phyloP scores from a whole-genome alignment of 257 asterid genomes.

The Solanum etuberosum region DNA sequence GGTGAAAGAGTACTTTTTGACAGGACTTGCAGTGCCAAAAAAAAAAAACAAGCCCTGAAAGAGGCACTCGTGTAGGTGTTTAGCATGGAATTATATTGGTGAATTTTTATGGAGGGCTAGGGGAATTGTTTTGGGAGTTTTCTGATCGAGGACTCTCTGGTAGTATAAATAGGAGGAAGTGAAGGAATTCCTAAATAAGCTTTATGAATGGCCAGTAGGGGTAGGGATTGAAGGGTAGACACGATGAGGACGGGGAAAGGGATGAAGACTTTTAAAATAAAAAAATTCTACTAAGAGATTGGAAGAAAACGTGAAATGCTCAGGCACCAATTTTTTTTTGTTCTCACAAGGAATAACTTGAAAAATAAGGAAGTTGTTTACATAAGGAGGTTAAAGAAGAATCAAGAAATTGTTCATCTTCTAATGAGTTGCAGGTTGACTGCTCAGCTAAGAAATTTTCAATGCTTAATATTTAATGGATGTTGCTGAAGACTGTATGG shows the following conservation, averaged over 20 bases:
- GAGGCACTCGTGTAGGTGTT: background rate
- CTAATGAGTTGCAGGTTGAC: background rate
- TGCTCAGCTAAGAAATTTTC: background rate
- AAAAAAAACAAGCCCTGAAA: background rate
- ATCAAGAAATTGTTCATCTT: background rate
- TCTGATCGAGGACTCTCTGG: background rate
- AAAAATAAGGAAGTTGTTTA: background rate
- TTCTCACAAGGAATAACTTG: background rate
- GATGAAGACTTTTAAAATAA: background rate
- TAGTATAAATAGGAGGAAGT: background rate
- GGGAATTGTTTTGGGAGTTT: background rate
- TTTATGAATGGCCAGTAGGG: background rate
- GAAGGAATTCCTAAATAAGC: background rate
- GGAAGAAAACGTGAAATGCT: background rate
- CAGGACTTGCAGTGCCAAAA: background rate
- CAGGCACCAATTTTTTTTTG: background rate
- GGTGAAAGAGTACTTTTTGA: background rate
- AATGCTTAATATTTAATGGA: background rate
- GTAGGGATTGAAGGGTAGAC: background rate
- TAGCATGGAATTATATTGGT: background rate
- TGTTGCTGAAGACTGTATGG: background rate
- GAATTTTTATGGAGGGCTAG: background rate
- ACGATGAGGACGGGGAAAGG: background rate
- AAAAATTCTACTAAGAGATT: background rate
- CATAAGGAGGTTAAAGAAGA: background rate